Evolutionary conservation across 148 eudicot species (phyloP), one percentile per base, ranked within the genome.

Genomic region (Spergularia marina): DNA sequence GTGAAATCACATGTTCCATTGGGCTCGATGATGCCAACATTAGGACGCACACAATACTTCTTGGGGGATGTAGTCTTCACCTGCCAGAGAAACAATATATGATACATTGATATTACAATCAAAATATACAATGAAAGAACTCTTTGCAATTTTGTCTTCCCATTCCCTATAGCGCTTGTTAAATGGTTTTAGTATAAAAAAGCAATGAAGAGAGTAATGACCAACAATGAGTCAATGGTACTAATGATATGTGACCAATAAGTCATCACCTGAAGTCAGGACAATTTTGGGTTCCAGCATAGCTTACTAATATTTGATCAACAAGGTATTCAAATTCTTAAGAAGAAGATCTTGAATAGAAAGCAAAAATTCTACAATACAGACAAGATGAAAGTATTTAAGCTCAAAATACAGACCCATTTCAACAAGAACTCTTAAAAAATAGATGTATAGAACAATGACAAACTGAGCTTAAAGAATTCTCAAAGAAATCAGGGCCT

Each of bases 11-110:
- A 79, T 83, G 77, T 82, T 71, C 80, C 87, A 70, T 85, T 84
- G 71, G 91, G 89, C 73, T 76, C 74, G 79, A 88, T 74, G 58
- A 86, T 77, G 53, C 91, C 89, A 1, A 78, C 76, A 80, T 84
- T 88, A 64, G 91, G 91, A 56, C 87, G 84, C 76, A 88, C 91
- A 49, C 91, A 88, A 59, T 88, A 88, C 78, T 88, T 88, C 85
- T 85, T 88, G 13, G 91, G 91, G 65, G 88, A 86, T 36, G 91
- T 88, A 17, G 91, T 88, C 77, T 88, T 88, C 71, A 91, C 96
- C 96, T 91, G 92, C 76, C 72, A 75, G 58, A 51, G 53, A 67
- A 73, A 52, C 51, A 71, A 61, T 52, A 14, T 54, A 54, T 20
- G 5, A 53, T 16, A 53, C 23, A 23, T n/a, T 14, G 4, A 15